Conservation (phyloP, 371 early-diverging fungal species). For the Apophysomyces variabilis region DNA sequence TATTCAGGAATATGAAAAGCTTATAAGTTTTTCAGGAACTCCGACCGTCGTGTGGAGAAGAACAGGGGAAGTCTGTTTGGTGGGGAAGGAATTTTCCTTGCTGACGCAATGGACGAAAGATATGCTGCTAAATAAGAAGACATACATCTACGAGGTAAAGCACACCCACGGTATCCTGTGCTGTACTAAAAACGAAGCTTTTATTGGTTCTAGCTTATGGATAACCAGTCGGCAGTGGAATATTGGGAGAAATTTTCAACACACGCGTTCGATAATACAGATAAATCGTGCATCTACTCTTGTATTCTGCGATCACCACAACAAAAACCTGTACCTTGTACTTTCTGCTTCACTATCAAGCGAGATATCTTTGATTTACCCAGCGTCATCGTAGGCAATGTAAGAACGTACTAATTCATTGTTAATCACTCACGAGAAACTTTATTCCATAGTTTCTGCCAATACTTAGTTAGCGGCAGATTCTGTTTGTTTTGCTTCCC, state of each 20-base stretch:
- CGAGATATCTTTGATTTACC: slow-evolving; percentile 93
- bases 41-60: slow-evolving; percentile 95
- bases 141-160: slow-evolving; percentile 67
- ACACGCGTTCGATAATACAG: slow-evolving; percentile 89
- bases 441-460: slow-evolving; percentile 41
- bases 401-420: slow-evolving; percentile 26
- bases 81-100: slow-evolving; percentile 91
- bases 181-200: not conserved
- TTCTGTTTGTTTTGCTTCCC: not conserved
- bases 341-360: slow-evolving; percentile 93
- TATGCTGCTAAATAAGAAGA: slow-evolving; percentile 73
- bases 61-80: slow-evolving; percentile 90
- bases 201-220: slow-evolving; percentile 76
- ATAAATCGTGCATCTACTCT: slow-evolving; percentile 77
- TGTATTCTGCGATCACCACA: slow-evolving; percentile 76
- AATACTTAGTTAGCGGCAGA: slow-evolving; percentile 41
- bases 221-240: slow-evolving; percentile 84
- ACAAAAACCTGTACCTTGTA: slow-evolving; percentile 77
- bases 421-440: not conserved
- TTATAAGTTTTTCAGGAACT: slow-evolving; percentile 87
- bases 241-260: slow-evolving; percentile 93
- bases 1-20: slow-evolving; percentile 47
- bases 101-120: slow-evolving; percentile 89
- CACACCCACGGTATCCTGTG: not conserved
- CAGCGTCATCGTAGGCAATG: slow-evolving; percentile 82